Base-by-base conservation (phyloP, 805 yeast genomes). In the Candida dajiaensis region DNA sequence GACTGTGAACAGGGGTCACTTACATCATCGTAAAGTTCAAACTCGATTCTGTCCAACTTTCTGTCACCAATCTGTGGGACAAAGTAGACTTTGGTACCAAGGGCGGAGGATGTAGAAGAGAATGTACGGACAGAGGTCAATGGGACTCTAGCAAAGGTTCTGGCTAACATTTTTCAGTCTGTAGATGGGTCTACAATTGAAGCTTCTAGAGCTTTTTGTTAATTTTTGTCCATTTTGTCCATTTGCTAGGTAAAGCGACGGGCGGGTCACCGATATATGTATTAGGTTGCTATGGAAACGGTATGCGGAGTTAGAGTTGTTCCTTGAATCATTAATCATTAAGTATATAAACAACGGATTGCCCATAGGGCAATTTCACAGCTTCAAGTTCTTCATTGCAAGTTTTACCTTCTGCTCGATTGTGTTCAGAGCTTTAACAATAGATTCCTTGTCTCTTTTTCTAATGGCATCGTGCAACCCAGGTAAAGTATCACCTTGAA, bases 401-500 rank as follows among this genome's bases (percentile, higher is more conserved):
- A 9, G 16, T 10, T 28, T 25, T 3, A 53, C 33, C 16, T 47
- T 47, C 4, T 40, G 22, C 6, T 45, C 42, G 1, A 58, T 23
- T 1, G 43, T 43, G 6, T 35, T 29, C 35, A 58, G 22, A 46
- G 51, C 41, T 12, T 23, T 25, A 12, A 45, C 52, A 26, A 58
- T 46, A 19, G 36, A 46, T 8, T 70, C 73, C 39, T 72, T 66
- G 50, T 81, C 77, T 0, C 50, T 56, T 37, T 69, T 75, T 42
- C 66, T 71, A 13, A 81, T 51, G 1, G 85, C 78, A 49, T 81
- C 88, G 29, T 67, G 62, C 20, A 83, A 62, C 0, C 84, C 82
- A 1, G 90, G 87, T 40, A 82, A 65, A 1, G 80, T 68, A 43
- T 71, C 77, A 1, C 78, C 79, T 2, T 67, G 65, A 43, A 67